Evolutionary conservation across 495 filamentous ascomycete species (phyloP).

Genomic region (Aspergillus coremiiformis): DNA sequence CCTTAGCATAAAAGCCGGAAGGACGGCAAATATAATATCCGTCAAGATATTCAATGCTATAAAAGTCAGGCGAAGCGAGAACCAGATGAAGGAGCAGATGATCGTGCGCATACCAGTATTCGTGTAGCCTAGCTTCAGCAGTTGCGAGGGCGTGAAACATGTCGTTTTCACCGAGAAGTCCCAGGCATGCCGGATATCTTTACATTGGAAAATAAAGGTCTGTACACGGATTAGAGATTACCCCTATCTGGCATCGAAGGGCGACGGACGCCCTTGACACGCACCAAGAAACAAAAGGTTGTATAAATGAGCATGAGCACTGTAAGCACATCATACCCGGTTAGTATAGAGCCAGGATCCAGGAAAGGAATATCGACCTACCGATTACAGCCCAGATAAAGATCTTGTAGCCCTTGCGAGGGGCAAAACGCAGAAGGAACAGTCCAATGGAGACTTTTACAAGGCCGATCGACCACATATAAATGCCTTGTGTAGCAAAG

Average conservation of each 20-base stretch:
- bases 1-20: slow-evolving; percentile 36
- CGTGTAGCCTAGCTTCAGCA: slow-evolving; percentile 28
- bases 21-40: slow-evolving; percentile 35
- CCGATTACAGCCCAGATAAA: slow-evolving; percentile 27
- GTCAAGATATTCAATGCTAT: slow-evolving; percentile 35
- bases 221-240: background rate
- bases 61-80: slow-evolving; percentile 8
- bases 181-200: slow-evolving; percentile 25
- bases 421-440: slow-evolving; percentile 37
- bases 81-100: background rate
- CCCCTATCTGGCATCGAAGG: background rate
- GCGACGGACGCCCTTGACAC: background rate
- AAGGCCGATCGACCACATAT: slow-evolving; percentile 32
- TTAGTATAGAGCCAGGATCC: background rate
- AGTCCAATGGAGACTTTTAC: slow-evolving; percentile 43
- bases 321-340: slow-evolving; percentile 10
- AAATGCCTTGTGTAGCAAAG: slow-evolving; percentile 36
- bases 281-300: slow-evolving; percentile 22
- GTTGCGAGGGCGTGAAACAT: slow-evolving; percentile 27
- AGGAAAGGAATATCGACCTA: background rate
- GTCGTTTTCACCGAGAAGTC: slow-evolving; percentile 24
- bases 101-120: slow-evolving; percentile 21
- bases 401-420: slow-evolving; percentile 23
- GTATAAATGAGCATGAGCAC: slow-evolving; percentile 36
- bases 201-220: slow-evolving; percentile 21